phyloP scores from a whole-genome alignment of 495 filamentous ascomycete species.

The Penicillium chermesinum region DNA sequence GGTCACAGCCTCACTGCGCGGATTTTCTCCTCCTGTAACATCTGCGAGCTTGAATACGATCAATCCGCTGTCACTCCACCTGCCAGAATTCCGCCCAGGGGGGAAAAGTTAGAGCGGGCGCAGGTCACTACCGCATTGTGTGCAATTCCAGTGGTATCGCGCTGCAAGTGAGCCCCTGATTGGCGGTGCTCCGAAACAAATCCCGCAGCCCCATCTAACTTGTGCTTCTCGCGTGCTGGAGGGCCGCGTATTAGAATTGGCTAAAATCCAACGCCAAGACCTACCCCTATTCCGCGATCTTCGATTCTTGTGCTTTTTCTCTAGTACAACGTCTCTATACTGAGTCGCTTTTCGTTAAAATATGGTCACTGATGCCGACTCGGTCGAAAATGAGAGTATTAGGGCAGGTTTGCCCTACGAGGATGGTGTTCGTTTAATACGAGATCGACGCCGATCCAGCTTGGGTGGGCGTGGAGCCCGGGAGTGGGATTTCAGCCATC shows the following conservation, averaged over 20 bases:
- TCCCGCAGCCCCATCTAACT: neutral
- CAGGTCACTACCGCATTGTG: neutral
- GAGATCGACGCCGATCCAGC: neutral
- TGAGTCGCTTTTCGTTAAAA: neutral
- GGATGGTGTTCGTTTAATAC: neutral
- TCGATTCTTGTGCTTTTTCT: neutral
- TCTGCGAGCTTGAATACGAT: no score
- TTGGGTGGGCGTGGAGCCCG: neutral
- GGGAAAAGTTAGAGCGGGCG: no score
- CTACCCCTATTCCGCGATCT: neutral
- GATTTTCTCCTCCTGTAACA: no score
- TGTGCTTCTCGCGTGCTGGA: neutral
- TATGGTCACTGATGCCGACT: neutral
- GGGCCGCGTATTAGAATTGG: neutral
- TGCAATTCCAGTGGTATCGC: no score
- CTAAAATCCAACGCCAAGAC: neutral
- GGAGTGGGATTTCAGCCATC: neutral
- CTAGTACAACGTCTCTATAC: neutral
- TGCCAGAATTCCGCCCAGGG: no score
- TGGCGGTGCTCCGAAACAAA: neutral
- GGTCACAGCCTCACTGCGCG: no score
- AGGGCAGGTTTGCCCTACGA: neutral
- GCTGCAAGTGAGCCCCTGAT: neutral
- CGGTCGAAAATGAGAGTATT: neutral
- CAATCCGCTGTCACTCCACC: no score